Evolutionary conservation across 495 filamentous ascomycete species (phyloP).

Genomic region (Haplographium delicatum): DNA sequence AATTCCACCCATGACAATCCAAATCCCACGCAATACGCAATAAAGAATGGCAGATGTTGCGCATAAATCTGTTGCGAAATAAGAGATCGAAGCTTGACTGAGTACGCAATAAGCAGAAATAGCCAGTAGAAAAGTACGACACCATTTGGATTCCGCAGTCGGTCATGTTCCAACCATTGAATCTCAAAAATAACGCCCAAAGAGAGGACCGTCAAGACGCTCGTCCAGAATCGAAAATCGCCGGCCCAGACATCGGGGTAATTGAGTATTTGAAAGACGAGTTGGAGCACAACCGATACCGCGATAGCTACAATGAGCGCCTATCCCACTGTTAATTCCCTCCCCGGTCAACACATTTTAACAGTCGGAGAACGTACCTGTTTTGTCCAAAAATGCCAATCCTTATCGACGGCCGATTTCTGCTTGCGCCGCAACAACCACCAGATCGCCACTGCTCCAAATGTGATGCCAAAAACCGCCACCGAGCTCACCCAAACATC

Average conservation of each 20-base stretch:
- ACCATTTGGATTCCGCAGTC: slow-evolving; percentile 84
- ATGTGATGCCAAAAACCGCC: slow-evolving; percentile 68
- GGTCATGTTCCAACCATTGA: slow-evolving; percentile 88
- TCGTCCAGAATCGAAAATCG: slow-evolving; percentile 91
- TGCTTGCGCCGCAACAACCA: slow-evolving; percentile 59
- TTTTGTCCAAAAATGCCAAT: slow-evolving; percentile 96
- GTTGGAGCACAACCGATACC: slow-evolving; percentile 62
- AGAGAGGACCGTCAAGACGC: slow-evolving; percentile 70
- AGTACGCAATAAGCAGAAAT: slow-evolving; percentile 73
- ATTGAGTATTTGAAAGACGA: slow-evolving; percentile 69
- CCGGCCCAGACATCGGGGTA: slow-evolving; percentile 64
- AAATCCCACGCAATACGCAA: slow-evolving; percentile 68
- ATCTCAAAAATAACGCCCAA: slow-evolving; percentile 75
- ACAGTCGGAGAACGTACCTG: slow-evolving; percentile 46
- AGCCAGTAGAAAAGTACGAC: slow-evolving; percentile 97
- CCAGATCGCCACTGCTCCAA: slow-evolving; percentile 70
- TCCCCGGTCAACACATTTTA: not conserved
- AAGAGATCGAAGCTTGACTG: slow-evolving; percentile 83
- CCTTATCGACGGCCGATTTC: slow-evolving; percentile 62
- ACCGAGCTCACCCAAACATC: slow-evolving; percentile 77
- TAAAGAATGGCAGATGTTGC: slow-evolving; percentile 66
- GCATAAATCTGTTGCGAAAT: slow-evolving; percentile 68
- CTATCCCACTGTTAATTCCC: slow-evolving; percentile 35
- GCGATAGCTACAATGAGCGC: slow-evolving; percentile 64
- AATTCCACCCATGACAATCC: slow-evolving; percentile 73